A percentile compares a stretch with the other conserved stretches of the same genome.
Evolutionary conservation across 495 filamentous ascomycete species (phyloP).

Genomic region (Hyaloscypha hepaticicola): DNA sequence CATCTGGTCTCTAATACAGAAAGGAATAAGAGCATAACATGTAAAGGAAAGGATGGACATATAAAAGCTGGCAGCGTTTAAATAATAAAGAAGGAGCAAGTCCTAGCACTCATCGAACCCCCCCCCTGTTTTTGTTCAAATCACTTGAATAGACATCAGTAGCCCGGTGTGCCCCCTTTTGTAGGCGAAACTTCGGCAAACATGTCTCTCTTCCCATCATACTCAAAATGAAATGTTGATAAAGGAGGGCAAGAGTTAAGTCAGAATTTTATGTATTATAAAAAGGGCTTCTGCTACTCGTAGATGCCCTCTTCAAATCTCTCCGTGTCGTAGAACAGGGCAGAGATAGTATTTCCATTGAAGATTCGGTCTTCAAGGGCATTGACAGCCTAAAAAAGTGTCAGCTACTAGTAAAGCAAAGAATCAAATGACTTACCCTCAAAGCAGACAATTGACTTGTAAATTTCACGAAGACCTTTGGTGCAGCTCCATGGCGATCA

Average conservation of each 20-base stretch:
- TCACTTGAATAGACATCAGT: no score
- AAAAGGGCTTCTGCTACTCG: slow-evolving; percentile 27
- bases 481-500: slow-evolving; percentile 49
- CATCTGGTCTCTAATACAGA: not conserved
- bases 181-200: no score
- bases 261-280: not conserved
- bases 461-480: slow-evolving; percentile 89
- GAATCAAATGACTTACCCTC: slow-evolving; percentile 38
- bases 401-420: slow-evolving; percentile 1
- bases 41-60: not conserved
- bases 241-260: not conserved
- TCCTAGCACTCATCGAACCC: no score
- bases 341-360: slow-evolving; percentile 77
- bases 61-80: not conserved
- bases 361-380: slow-evolving; percentile 81
- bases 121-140: no score
- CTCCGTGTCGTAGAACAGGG: slow-evolving; percentile 75
- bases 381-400: slow-evolving; percentile 63
- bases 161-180: no score
- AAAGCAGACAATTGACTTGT: slow-evolving; percentile 75
- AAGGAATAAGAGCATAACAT: not conserved
- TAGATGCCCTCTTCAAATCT: slow-evolving; percentile 77
- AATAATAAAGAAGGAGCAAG: not conserved
- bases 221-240: no score
- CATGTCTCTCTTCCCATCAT: no score